Percentiles rank a stretch among this genome's conserved stretches.
These are phyloP conservation scores for Cotoneaster glaucophyllus DNA, from an alignment of 306 rosid species.

Conservation along the genomic window DNA sequence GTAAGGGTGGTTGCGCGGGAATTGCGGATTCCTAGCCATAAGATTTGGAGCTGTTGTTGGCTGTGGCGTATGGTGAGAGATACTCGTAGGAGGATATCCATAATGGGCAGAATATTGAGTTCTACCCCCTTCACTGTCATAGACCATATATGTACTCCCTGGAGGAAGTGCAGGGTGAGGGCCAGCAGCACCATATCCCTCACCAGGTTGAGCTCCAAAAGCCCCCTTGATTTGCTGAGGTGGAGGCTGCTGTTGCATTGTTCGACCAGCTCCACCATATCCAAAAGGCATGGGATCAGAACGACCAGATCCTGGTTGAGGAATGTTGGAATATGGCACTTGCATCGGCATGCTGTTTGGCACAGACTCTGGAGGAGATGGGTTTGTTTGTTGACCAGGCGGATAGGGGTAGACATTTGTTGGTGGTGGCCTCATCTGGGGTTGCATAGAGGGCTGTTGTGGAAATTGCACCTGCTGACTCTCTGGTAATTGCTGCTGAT, in stretches of 20 bases:
- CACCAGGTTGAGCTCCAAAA: slow-evolving; percentile 50
- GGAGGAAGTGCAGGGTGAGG: slow-evolving; percentile 53
- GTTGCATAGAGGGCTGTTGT: slow-evolving; percentile 59
- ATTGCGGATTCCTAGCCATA: slow-evolving; percentile 60
- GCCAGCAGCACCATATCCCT: slow-evolving; percentile 51
- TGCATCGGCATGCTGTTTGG: slow-evolving; percentile 94
- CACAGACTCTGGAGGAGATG: slow-evolving; percentile 51
- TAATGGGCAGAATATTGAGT: slow-evolving; percentile 55
- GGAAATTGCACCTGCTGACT: slow-evolving; percentile 47
- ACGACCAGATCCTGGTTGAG: slow-evolving; percentile 58
- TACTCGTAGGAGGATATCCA: slow-evolving; percentile 72
- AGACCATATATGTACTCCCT: slow-evolving; percentile 69
- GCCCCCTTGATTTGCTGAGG: slow-evolving; percentile 70
- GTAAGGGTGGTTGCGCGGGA: slow-evolving; percentile 63
- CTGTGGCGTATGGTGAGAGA: slow-evolving; percentile 52
- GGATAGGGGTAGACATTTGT: slow-evolving; percentile 55
- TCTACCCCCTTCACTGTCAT: slow-evolving; percentile 71
- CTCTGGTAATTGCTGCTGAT: slow-evolving; percentile 54
- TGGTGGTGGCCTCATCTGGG: slow-evolving; percentile 59
- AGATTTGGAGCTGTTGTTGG: slow-evolving; percentile 32
- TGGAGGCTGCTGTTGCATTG: slow-evolving; percentile 65
- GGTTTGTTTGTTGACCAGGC: slow-evolving; percentile 54
- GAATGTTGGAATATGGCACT: slow-evolving; percentile 60
- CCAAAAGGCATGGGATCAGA: slow-evolving; percentile 64
- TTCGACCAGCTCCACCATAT: slow-evolving; percentile 59